Evolutionary conservation across 1,284 basidiomycete genomes (phyloP), one percentile per base, ranked within the genome.

Genomic region (Flammula alnicola): DNA sequence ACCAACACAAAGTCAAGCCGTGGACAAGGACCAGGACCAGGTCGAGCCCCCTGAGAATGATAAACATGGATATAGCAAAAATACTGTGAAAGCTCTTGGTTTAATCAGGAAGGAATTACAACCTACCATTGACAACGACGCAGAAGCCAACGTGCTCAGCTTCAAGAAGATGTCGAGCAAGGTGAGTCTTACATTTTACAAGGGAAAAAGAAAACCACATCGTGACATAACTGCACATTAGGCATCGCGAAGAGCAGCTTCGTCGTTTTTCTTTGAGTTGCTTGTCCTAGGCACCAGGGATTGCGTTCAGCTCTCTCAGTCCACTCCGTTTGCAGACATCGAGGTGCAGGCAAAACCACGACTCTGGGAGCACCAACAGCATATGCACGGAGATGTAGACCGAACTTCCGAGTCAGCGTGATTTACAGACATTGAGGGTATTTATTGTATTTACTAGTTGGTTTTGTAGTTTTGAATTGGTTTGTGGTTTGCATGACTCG

Each of bases 241-340:
- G 84, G 92, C 93, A 6, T 90, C 91, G 6, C 86, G 93, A 44
- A 85, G 93, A 37, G 96, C 95, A 3, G 94, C 95, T 0, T 85
- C 95, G 0, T 86, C 92, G 2, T 98, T 99, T 79, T 99, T 99
- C 79, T 99, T 98, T 64, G 96, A 99, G 71, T 73, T 98, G 44
- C 86, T 99, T 23, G 93, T 98, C 3, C 83, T 99, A 2, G 89
- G 93, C 7, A 98, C 95, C 0, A 86, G 92, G 35, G 95, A 98
- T 66, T 93, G 90, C 63, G 76, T 99, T 59, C 84, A 86, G 59
- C 71, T 98, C 39, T 72, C 83, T 12, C 96, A 99, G 68, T 62
- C 71, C 16, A 73, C 72, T 7, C 74, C 90, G 0, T 98, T 93
- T 63, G 90, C 87, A 55, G 93, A 95, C 66, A 96, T 99, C 55